Conservation (phyloP, 768 basidiomycete species). For the Panellus pusillus region DNA sequence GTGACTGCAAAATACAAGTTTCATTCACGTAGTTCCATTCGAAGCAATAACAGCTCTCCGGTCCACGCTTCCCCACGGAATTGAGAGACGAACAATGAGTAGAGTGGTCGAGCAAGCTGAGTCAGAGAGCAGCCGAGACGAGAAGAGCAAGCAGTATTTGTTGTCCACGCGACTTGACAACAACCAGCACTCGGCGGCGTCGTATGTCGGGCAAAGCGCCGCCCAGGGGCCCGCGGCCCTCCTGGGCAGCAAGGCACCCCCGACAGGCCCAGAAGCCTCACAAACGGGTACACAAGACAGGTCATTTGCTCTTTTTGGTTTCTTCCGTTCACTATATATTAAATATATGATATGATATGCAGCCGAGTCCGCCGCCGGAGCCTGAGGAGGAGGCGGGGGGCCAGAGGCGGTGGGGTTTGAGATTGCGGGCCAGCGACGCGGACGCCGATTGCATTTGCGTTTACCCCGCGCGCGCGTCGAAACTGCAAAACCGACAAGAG, state of each 20-base stretch:
- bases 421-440: not conserved
- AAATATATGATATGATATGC: too few relatives aligned
- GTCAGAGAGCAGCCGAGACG: not conserved
- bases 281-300: constrained; percentile 36
- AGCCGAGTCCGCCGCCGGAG: constrained; percentile 29
- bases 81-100: too few relatives aligned
- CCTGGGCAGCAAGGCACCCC: constrained; percentile 42
- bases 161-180: constrained; percentile 13
- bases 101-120: too few relatives aligned
- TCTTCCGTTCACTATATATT: constrained; percentile 8
- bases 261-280: constrained; percentile 65
- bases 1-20: too few relatives aligned
- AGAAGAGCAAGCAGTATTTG: constrained; percentile 7
- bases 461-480: constrained; percentile 20
- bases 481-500: constrained; percentile 18
- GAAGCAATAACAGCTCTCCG: too few relatives aligned
- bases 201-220: constrained; percentile 78
- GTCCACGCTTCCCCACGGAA: too few relatives aligned
- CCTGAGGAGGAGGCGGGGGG: constrained; percentile 35
- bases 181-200: constrained; percentile 1
- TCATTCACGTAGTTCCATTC: too few relatives aligned
- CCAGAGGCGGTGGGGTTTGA: constrained; percentile 20
- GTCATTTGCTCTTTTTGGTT: constrained; percentile 25
- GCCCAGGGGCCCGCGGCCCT: constrained; percentile 75
- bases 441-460: not conserved